phyloP scores from a whole-genome alignment of 768 basidiomycete species.

The Rubroboletus satanas region DNA sequence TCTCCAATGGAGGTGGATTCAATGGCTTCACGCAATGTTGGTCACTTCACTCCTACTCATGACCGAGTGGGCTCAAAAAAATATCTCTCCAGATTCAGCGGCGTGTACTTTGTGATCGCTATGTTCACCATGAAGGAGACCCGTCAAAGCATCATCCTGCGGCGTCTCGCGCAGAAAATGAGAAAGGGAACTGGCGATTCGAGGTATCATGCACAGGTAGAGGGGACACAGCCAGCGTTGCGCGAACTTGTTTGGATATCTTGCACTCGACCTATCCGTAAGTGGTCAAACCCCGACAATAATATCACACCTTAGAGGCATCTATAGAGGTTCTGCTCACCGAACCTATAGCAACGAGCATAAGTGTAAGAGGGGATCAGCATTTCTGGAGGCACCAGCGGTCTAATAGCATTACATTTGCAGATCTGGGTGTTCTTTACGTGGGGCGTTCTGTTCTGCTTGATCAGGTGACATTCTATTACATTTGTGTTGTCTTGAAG shows the following conservation, averaged over 20 bases:
- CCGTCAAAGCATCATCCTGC: slow-evolving; percentile 64
- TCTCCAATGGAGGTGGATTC: slow-evolving; percentile 76
- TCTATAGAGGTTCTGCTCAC: slow-evolving; percentile 17
- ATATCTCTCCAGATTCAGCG: slow-evolving; percentile 43
- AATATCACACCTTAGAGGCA: not conserved
- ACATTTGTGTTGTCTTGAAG: not conserved
- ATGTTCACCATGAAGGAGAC: slow-evolving; percentile 66
- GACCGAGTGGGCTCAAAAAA: not conserved
- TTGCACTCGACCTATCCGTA: slow-evolving; percentile 67
- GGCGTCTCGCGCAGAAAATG: slow-evolving; percentile 53
- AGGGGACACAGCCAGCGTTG: slow-evolving; percentile 57
- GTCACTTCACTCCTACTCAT: slow-evolving; percentile 7
- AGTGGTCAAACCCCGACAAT: slow-evolving; percentile 25
- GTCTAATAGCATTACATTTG: not conserved
- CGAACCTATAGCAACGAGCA: slow-evolving; percentile 70
- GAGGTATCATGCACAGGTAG: slow-evolving; percentile 58
- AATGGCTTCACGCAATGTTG: slow-evolving; percentile 73
- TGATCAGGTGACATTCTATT: slow-evolving; percentile 45
- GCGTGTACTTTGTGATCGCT: slow-evolving; percentile 46
- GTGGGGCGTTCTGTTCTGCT: slow-evolving; percentile 69
- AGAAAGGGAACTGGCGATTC: slow-evolving; percentile 64
- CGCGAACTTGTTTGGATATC: slow-evolving; percentile 59
- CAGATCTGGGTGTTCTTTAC: slow-evolving; percentile 67
- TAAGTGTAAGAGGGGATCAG: slow-evolving; percentile 48
- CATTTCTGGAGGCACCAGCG: not conserved